phyloP scores from a whole-genome alignment of 352 stramenopile genomes.

The Pythium myriotylum region DNA sequence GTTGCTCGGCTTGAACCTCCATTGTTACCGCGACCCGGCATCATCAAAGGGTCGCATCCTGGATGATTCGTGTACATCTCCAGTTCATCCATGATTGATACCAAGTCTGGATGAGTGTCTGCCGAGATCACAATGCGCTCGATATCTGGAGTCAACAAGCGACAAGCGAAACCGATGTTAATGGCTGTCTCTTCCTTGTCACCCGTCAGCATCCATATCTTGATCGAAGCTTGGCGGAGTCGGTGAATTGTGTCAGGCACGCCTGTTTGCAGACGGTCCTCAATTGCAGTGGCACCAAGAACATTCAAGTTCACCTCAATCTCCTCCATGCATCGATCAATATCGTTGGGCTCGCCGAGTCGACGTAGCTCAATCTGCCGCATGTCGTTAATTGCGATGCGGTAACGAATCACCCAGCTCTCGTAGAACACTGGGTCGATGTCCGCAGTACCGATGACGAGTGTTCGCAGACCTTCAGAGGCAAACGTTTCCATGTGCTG shows the following conservation, averaged over 20 bases:
- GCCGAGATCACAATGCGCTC: slow-evolving; percentile 84
- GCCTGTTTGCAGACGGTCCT: slow-evolving; percentile 92
- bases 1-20: not conserved
- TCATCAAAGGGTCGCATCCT: slow-evolving; percentile 24
- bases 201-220: slow-evolving; percentile 95
- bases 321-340: slow-evolving; percentile 82
- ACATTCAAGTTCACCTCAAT: slow-evolving; percentile 89
- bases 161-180: slow-evolving; percentile 95
- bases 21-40: slow-evolving; percentile 18
- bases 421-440: slow-evolving; percentile 66
- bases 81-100: slow-evolving; percentile 63
- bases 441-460: slow-evolving; percentile 78
- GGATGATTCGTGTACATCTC: slow-evolving; percentile 46
- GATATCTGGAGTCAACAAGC: slow-evolving; percentile 92
- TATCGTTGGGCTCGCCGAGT: slow-evolving; percentile 74
- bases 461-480: slow-evolving; percentile 87
- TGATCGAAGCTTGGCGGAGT: slow-evolving; percentile 91
- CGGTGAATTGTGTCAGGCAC: slow-evolving; percentile 93
- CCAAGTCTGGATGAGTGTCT: slow-evolving; percentile 72
- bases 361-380: slow-evolving; percentile 81
- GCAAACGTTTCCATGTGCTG: slow-evolving; percentile 90
- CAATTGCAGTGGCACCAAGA: slow-evolving; percentile 92
- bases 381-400: slow-evolving; percentile 84
- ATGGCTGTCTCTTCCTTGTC: slow-evolving; percentile 96
- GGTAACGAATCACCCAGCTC: slow-evolving; percentile 70